phyloP scores from a whole-genome alignment of 2,329 filamentous ascomycete species.

The Hypoxylon sp. region DNA sequence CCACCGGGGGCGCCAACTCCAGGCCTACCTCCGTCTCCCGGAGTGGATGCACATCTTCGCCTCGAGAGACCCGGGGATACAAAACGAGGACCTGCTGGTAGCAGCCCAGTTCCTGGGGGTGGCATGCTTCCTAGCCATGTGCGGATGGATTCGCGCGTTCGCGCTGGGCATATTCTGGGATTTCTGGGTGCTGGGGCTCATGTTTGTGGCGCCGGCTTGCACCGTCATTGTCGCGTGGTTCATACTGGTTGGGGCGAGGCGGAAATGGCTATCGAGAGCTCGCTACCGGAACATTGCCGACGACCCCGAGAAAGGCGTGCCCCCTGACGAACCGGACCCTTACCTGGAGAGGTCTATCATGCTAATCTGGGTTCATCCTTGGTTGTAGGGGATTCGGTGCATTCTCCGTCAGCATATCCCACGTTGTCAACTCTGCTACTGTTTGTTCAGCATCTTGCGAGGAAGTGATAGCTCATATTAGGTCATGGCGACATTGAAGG shows the following conservation, averaged over 20 bases:
- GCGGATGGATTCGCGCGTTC: too few species aligned
- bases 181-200: not conserved
- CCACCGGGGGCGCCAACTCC: not conserved
- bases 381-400: not conserved
- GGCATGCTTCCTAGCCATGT: too few species aligned
- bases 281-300: not conserved
- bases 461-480: not conserved
- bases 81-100: not conserved
- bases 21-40: not conserved
- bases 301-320: not conserved
- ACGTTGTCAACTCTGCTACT: not conserved
- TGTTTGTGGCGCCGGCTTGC: not conserved
- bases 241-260: too few species aligned
- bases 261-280: too few species aligned
- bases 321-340: not conserved
- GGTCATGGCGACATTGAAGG: not conserved
- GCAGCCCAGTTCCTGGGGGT: not conserved
- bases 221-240: too few species aligned
- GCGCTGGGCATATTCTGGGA: not conserved
- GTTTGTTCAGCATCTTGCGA: not conserved
- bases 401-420: not conserved
- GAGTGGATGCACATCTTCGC: not conserved
- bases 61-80: not conserved
- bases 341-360: not conserved
- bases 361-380: not conserved